phyloP scores from a whole-genome alignment of 805 yeast species.

The Cyberlindnera euphorbiiphila region DNA sequence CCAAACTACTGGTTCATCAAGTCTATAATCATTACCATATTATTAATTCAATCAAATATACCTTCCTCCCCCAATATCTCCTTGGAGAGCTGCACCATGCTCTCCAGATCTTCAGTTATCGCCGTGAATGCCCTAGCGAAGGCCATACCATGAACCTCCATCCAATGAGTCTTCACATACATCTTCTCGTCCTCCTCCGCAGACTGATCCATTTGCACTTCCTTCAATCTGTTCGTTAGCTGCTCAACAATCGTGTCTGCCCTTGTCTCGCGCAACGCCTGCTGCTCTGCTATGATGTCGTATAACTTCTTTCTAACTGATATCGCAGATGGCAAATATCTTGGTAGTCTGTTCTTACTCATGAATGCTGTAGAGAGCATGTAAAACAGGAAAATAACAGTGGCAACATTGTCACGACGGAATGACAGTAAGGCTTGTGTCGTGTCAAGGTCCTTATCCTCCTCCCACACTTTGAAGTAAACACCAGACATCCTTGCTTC shows the following conservation, averaged over 20 bases:
- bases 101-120: conserved; percentile 40
- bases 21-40: no score
- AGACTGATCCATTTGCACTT: conserved; percentile 5
- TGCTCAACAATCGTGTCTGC: conserved; percentile 10
- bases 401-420: conserved; percentile 45
- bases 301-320: conserved; percentile 40
- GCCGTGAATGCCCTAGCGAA: conserved; percentile 45
- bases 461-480: conserved; percentile 43
- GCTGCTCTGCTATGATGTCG: conserved; percentile 35
- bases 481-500: conserved; percentile 48
- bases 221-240: conserved; percentile 12
- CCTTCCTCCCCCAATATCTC: conserved; percentile 43
- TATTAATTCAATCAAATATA: conserved; percentile 9
- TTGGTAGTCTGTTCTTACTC: conserved; percentile 36
- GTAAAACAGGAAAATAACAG: conserved; percentile 42
- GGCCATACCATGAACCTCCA: conserved; percentile 45
- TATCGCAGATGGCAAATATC: conserved; percentile 42
- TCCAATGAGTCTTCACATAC: conserved; percentile 37
- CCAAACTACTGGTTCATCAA: no score
- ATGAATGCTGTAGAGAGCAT: conserved; percentile 40
- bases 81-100: conserved; percentile 35
- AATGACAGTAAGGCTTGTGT: conserved; percentile 38
- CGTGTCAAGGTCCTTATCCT: conserved; percentile 35
- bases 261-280: conserved; percentile 12
- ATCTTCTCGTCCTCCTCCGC: conserved; percentile 5